Conservation (phyloP, 1,284 basidiomycete genomes). For the Pseudozyma tsukubaensis region DNA sequence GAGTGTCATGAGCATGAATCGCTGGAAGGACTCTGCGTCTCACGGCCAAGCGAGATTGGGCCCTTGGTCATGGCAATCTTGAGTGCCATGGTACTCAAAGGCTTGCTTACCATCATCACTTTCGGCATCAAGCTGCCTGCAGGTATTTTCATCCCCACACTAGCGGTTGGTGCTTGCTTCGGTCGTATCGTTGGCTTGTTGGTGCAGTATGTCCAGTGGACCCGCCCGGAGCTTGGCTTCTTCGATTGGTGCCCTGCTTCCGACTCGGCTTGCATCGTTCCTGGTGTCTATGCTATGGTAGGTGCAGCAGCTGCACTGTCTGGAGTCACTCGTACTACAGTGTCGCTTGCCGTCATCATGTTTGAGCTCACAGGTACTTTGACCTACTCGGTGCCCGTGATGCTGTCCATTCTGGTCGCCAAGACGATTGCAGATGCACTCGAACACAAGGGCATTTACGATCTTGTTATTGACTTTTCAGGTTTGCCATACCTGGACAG, state of each 20-base stretch:
- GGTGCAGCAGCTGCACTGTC: conserved; percentile 83
- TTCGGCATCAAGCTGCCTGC: conserved; percentile 83
- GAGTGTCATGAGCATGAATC: conserved; percentile 73
- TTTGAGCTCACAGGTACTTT: conserved; percentile 94
- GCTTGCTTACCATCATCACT: conserved; percentile 87
- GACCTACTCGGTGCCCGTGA: conserved; percentile 93
- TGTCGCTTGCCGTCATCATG: conserved; percentile 95
- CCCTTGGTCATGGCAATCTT: conserved; percentile 78
- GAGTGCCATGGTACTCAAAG: conserved; percentile 72
- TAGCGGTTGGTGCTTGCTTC: conserved; percentile 93
- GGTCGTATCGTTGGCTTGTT: conserved; percentile 88
- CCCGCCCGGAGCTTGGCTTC: conserved; percentile 75
- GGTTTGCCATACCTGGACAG: conserved; percentile 83
- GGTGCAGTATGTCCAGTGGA: conserved; percentile 82
- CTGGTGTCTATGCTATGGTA: conserved; percentile 84
- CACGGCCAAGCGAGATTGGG: conserved; percentile 76
- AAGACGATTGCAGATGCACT: conserved; percentile 86
- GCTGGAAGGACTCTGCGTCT: conserved; percentile 79
- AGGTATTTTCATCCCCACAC: conserved; percentile 94
- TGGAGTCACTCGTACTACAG: conserved; percentile 81
- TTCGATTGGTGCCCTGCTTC: conserved; percentile 72
- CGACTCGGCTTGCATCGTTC: conserved; percentile 73
- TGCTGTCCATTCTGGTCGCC: conserved; percentile 85
- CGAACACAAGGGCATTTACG: conserved; percentile 94
- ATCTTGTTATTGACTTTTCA: conserved; percentile 85